Evolutionary conservation across 352 stramenopile species (phyloP), one percentile per base, ranked within the genome.

Genomic region (Phytophthora brassicae): DNA sequence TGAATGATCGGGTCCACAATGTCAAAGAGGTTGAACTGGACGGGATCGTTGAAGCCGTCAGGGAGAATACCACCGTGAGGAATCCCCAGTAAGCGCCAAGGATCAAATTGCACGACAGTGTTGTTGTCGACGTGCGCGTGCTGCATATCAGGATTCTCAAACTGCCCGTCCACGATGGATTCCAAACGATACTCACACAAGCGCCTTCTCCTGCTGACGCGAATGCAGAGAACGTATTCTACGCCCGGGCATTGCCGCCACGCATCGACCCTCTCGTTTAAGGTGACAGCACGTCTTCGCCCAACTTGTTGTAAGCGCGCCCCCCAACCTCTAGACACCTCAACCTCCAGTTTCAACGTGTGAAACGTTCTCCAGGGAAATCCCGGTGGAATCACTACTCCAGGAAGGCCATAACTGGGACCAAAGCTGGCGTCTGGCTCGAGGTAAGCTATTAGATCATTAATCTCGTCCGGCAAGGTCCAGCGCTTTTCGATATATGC

Each of bases 291-390:
- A 47, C 9, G 7, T 28, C 6, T 29, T 17, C 16, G 39, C 5
- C 41, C 17, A 29, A 20, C 19, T 47, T 47, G 31, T 38, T 38
- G 31, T n/a, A n/a, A n/a, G n/a, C n/a, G n/a, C n/a, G 31, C 7
- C 31, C 31, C 39, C 52, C 52, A 59, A 6, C 13, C 7, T 44
- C 35, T 9, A 28, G 2, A 38, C 6, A 52, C 28, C 4, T 42
- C 53, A 52, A 60, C 14, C 42, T 60, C 53, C 39, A 60, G 17
- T 60, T 52, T 60, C 53, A 60, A 9, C 28, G 42, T 41, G 28
- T 60, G 20, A 12, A 54, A 53, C 2, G 5, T 12, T 4, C 0
- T 0, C 42, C 42, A 54, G 1, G 2, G 4, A 38, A 61, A 42
- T 9, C 43, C 33, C 3, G 1, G 20, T 20, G 54, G 54, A 11